Percentiles rank a stretch among this genome's conserved stretches.
These are phyloP conservation scores for Paspalum notatum DNA, from an alignment of 176 grass and related monocot species.

Conservation along the genomic window DNA sequence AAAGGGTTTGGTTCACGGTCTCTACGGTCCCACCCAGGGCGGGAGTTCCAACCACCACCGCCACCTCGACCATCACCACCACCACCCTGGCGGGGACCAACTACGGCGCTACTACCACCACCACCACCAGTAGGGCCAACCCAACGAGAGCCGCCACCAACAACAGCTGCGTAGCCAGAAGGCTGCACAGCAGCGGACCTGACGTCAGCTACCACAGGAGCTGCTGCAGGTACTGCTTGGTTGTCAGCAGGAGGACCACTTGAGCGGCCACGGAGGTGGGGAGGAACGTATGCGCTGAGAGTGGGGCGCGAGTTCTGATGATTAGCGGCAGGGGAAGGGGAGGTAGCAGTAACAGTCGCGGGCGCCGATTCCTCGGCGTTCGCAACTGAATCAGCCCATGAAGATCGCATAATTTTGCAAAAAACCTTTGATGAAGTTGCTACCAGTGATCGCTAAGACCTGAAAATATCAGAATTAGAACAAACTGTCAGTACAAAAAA, in stretches of 20 bases:
- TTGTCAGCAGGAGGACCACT: slow-evolving; percentile 16
- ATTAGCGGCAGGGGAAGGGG: slow-evolving; percentile 42
- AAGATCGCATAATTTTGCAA: slow-evolving; percentile 95
- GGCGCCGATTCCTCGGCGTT: slow-evolving; percentile 93
- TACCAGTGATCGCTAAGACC: slow-evolving; percentile 25
- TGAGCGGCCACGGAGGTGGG: slow-evolving; percentile 73
- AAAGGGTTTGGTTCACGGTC: slow-evolving; percentile 78
- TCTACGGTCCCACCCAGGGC: slow-evolving; percentile 61
- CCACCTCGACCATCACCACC: slow-evolving; percentile 35
- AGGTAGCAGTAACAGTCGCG: slow-evolving; percentile 50
- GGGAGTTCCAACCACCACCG: slow-evolving; percentile 57
- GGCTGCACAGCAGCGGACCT: slow-evolving; percentile 9
- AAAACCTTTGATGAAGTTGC: slow-evolving; percentile 30
- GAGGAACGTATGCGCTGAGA: slow-evolving; percentile 77
- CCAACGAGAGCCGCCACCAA: slow-evolving; percentile 52
- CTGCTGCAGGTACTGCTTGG: background rate
- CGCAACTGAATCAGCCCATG: slow-evolving; percentile 99
- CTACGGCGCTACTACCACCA: background rate
- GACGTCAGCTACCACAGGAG: no score
- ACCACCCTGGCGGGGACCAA: slow-evolving; percentile 37
- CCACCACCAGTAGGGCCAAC: slow-evolving; percentile 32
- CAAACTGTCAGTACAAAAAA: background rate
- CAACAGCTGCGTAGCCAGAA: slow-evolving; percentile 35
- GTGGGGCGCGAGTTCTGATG: slow-evolving; percentile 48
- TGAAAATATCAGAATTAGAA: background rate